Evolutionary conservation across 2,329 filamentous ascomycete species (phyloP).

Genomic region (Cladosporium sp.): DNA sequence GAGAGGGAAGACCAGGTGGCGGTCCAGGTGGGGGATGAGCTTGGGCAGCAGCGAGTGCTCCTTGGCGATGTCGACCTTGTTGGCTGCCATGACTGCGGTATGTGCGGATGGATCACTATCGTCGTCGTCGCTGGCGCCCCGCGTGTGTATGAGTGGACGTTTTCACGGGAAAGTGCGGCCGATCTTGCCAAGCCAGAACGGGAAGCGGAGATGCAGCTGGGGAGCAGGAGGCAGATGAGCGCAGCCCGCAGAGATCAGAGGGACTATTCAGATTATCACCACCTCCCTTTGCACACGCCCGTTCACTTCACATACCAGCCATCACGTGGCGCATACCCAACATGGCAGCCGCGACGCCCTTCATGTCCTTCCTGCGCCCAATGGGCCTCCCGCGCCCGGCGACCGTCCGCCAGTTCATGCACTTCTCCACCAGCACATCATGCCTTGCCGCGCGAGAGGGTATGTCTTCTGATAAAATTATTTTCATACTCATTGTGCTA

Average conservation of each 20-base stretch:
- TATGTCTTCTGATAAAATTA: constrained; percentile 20
- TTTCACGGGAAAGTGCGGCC: constrained; percentile 6
- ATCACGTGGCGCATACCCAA: constrained; percentile 31
- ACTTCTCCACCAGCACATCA: constrained; percentile 35
- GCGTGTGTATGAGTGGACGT: constrained; percentile 7
- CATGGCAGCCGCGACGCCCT: constrained; percentile 24
- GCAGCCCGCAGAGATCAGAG: constrained; percentile 25
- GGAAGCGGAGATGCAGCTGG: background rate
- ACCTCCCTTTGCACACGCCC: constrained; percentile 1
- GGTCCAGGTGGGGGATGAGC: constrained; percentile 86
- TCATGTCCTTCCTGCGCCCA: constrained; percentile 39
- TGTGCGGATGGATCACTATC: constrained; percentile 4
- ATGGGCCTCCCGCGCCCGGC: constrained; percentile 34
- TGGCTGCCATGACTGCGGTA: constrained; percentile 36
- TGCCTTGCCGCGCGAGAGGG: constrained; percentile 22
- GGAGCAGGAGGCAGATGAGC: background rate
- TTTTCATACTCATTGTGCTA: constrained; percentile 1
- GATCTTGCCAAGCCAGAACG: background rate
- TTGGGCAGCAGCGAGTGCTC: constrained; percentile 81
- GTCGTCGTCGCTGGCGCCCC: constrained; percentile 13
- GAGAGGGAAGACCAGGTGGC: constrained; percentile 93
- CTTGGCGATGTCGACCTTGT: constrained; percentile 49
- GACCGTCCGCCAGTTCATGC: constrained; percentile 36
- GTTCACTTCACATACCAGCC: constrained; percentile 19
- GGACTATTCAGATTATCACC: constrained; percentile 24